These are phyloP conservation scores for Rutstroemia sydowiana DNA, from an alignment of 2,329 filamentous ascomycete species.

Conservation along the genomic window DNA sequence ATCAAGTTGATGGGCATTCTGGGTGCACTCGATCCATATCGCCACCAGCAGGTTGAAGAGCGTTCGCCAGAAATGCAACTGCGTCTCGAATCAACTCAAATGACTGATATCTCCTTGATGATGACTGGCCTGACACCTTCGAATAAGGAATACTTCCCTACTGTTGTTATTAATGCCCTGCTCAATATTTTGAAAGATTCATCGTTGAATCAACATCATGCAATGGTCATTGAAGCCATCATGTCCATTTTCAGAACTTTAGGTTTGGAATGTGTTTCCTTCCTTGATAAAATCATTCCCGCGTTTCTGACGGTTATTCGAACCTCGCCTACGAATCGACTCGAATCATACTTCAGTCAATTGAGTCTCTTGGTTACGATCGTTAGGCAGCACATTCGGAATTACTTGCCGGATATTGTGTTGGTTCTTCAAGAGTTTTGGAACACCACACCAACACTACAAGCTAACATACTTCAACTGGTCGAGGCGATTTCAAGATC, in stretches of 20 bases:
- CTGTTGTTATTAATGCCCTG: conserved; percentile 92
- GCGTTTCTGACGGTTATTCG: conserved; percentile 87
- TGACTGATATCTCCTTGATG: conserved; percentile 94
- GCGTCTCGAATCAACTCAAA: conserved; percentile 52
- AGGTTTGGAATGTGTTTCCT: conserved; percentile 91
- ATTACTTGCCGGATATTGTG: conserved; percentile 81
- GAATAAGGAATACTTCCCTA: conserved; percentile 97
- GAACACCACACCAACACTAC: conserved; percentile 71
- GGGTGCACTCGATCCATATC: conserved; percentile 91
- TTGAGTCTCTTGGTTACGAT: conserved; percentile 88
- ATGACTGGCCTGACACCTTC: conserved; percentile 96
- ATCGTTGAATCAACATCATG: conserved; percentile 85
- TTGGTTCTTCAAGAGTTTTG: conserved; percentile 85
- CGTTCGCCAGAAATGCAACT: conserved; percentile 74
- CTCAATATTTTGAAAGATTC: conserved; percentile 87
- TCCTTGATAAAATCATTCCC: conserved; percentile 87
- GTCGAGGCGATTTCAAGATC: conserved; percentile 92
- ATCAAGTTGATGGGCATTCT: conserved; percentile 96
- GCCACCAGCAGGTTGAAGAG: conserved; percentile 91
- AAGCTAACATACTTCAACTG: conserved; percentile 83
- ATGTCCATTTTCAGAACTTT: conserved; percentile 98
- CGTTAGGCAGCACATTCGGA: conserved; percentile 91
- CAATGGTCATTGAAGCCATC: conserved; percentile 90
- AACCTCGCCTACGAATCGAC: conserved; percentile 65
- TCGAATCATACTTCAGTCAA: conserved; percentile 97